phyloP scores from a whole-genome alignment of 352 stramenopile genomes.

The Globisporangium camurandrum region DNA sequence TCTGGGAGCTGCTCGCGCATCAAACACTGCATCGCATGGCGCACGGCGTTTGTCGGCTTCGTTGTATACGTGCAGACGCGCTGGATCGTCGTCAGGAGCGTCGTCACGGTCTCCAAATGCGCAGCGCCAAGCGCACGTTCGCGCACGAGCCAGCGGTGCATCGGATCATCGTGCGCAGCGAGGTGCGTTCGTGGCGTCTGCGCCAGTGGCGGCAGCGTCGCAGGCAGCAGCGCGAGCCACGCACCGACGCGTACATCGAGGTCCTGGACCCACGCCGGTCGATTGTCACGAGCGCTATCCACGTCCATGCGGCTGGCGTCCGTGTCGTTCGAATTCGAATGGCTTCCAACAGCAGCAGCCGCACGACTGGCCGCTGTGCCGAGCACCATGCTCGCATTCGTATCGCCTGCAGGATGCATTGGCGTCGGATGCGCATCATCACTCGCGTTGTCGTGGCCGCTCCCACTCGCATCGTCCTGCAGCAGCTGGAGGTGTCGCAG shows the following conservation, averaged over 20 bases:
- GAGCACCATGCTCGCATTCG: slow-evolving; percentile 32
- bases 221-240: slow-evolving; percentile 60
- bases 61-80: slow-evolving; percentile 72
- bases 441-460: slow-evolving; percentile 35
- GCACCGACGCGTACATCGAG: slow-evolving; percentile 57
- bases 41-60: slow-evolving; percentile 86
- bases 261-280: slow-evolving; percentile 78
- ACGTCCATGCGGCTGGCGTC: slow-evolving; percentile 17
- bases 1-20: slow-evolving; percentile 59
- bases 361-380: slow-evolving; percentile 10
- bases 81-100: slow-evolving; percentile 62
- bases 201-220: slow-evolving; percentile 29
- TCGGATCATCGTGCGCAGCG: slow-evolving; percentile 82
- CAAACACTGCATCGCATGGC: slow-evolving; percentile 71
- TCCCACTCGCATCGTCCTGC: slow-evolving; percentile 58
- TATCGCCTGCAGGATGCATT: background rate
- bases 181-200: slow-evolving; percentile 45
- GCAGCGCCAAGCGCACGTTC: slow-evolving; percentile 73
- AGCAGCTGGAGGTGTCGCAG: slow-evolving; percentile 78
- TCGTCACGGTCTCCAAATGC: slow-evolving; percentile 57
- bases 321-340: slow-evolving; percentile 17
- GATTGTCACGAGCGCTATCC: too few species aligned
- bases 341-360: too few species aligned
- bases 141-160: slow-evolving; percentile 89
- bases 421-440: too few species aligned